Percentiles rank a stretch among this genome's conserved stretches.
These are phyloP conservation scores for Xylaria multiplex DNA, from an alignment of 2,329 filamentous ascomycete species.

Conservation along the genomic window DNA sequence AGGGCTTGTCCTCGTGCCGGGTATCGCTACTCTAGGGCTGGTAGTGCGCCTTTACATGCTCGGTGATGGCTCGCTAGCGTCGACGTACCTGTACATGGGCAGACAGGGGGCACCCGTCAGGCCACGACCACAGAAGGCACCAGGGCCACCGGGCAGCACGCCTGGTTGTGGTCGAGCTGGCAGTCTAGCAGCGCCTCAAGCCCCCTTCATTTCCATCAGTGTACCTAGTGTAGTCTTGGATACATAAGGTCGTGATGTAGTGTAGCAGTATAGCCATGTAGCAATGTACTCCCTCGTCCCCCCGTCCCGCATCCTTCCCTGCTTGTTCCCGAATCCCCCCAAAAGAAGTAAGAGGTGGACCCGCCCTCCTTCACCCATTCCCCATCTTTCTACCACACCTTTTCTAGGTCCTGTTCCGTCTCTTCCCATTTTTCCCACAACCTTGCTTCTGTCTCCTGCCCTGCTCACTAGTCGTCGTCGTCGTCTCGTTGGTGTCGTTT, in stretches of 20 bases:
- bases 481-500: slow-evolving; percentile 5
- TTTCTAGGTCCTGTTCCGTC: slow-evolving; percentile 33
- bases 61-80: slow-evolving; percentile 7
- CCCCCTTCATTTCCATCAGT: slow-evolving; percentile 38
- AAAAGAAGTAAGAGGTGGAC: slow-evolving; percentile 23
- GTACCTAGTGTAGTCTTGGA: no score
- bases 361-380: slow-evolving; percentile 32
- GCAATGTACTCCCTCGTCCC: not conserved
- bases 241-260: no score
- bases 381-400: slow-evolving; percentile 38
- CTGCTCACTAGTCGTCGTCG: not conserved
- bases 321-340: slow-evolving; percentile 9
- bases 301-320: slow-evolving; percentile 16
- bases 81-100: slow-evolving; percentile 29
- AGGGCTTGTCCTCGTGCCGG: not conserved
- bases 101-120: slow-evolving; percentile 1
- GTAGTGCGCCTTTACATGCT: slow-evolving; percentile 19
- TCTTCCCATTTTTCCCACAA: slow-evolving; percentile 31
- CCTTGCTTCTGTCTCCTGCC: not conserved
- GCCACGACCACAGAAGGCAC: slow-evolving; percentile 14
- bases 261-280: no score
- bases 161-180: slow-evolving; percentile 4
- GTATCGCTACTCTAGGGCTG: slow-evolving; percentile 31
- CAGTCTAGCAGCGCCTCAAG: slow-evolving; percentile 29
- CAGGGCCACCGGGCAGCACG: slow-evolving; percentile 16